Evolutionary conservation across 1,139 yeast genomes (phyloP).

Genomic region (Pichia sp.): DNA sequence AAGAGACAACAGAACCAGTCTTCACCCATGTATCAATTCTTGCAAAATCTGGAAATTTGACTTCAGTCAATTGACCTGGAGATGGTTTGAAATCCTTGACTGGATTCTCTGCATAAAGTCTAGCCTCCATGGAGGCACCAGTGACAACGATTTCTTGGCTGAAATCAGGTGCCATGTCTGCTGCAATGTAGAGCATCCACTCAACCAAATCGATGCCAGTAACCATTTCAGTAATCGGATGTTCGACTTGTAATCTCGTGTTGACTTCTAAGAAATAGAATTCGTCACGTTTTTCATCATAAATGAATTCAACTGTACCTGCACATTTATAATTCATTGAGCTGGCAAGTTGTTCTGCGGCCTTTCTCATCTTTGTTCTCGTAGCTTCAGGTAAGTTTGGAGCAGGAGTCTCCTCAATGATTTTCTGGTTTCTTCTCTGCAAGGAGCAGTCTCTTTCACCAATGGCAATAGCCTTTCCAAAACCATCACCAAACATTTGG

Average conservation of each 20-base stretch:
- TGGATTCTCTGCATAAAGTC: slow-evolving; percentile 95
- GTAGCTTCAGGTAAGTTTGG: slow-evolving; percentile 83
- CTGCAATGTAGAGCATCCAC: slow-evolving; percentile 93
- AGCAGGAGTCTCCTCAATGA: slow-evolving; percentile 97
- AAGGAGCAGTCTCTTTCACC: slow-evolving; percentile 98
- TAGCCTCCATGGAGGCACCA: slow-evolving; percentile 95
- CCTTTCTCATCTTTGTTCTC: slow-evolving; percentile 64
- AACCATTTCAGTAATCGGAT: slow-evolving; percentile 92
- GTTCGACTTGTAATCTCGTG: slow-evolving; percentile 96
- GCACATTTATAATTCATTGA: slow-evolving; percentile 89
- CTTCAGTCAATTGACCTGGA: slow-evolving; percentile 89
- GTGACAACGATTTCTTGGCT: slow-evolving; percentile 47
- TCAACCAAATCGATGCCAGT: slow-evolving; percentile 93
- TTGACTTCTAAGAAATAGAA: slow-evolving; percentile 94
- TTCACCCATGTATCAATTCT: slow-evolving; percentile 92
- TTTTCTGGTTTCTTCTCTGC: slow-evolving; percentile 94
- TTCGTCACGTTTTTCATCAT: slow-evolving; percentile 76
- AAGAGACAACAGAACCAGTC: slow-evolving; percentile 83
- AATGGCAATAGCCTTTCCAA: slow-evolving; percentile 82
- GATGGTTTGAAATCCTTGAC: slow-evolving; percentile 92
- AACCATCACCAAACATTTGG: slow-evolving; percentile 94
- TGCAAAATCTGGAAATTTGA: slow-evolving; percentile 80
- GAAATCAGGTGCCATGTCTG: slow-evolving; percentile 79
- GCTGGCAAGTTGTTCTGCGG: slow-evolving; percentile 77
- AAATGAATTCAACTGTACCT: slow-evolving; percentile 95